phyloP scores from a whole-genome alignment of 2,329 filamentous ascomycete genomes.

The Tolypocladium paradoxum region DNA sequence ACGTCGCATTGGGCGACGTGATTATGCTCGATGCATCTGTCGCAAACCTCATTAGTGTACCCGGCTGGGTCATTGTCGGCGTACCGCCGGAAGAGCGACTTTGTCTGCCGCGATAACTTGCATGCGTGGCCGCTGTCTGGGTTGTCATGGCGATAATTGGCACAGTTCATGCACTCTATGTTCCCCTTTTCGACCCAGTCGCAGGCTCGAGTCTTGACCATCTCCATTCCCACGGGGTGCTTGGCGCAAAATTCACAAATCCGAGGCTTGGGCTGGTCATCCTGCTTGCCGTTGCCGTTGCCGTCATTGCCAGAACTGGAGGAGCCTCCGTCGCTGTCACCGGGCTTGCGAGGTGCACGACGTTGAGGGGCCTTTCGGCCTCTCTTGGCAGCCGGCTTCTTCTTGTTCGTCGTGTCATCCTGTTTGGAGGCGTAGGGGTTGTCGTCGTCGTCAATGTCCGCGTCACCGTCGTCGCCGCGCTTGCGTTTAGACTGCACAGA shows the following conservation, averaged over 20 bases:
- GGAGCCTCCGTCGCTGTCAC: not conserved
- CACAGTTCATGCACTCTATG: conserved; percentile 16
- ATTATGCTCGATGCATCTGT: conserved; percentile 2
- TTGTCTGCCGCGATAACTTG: not conserved
- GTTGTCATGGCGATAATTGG: conserved; percentile 9
- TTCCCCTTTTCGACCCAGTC: conserved; percentile 4
- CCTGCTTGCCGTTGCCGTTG: not conserved
- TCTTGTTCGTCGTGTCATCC: not conserved
- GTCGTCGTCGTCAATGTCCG: not conserved
- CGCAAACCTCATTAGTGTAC: conserved; percentile 6
- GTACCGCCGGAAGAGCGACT: conserved; percentile 6
- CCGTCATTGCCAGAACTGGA: not conserved
- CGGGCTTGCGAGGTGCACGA: not conserved
- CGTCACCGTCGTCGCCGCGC: not conserved
- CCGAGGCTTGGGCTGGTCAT: not conserved
- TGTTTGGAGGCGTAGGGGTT: not conserved
- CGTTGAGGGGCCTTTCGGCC: not conserved
- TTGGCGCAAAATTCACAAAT: conserved; percentile 8
- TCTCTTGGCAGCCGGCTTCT: not conserved
- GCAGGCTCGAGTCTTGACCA: conserved; percentile 4
- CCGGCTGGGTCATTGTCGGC: conserved; percentile 5
- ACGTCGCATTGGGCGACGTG: conserved; percentile 9
- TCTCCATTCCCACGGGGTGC: conserved; percentile 1
- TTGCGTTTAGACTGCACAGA: not conserved
- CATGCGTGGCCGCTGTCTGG: conserved; percentile 4